Evolutionary conservation across 2,329 filamentous ascomycete genomes (phyloP), one percentile per base, ranked within the genome.

Genomic region (Coleophoma cylindrospora): DNA sequence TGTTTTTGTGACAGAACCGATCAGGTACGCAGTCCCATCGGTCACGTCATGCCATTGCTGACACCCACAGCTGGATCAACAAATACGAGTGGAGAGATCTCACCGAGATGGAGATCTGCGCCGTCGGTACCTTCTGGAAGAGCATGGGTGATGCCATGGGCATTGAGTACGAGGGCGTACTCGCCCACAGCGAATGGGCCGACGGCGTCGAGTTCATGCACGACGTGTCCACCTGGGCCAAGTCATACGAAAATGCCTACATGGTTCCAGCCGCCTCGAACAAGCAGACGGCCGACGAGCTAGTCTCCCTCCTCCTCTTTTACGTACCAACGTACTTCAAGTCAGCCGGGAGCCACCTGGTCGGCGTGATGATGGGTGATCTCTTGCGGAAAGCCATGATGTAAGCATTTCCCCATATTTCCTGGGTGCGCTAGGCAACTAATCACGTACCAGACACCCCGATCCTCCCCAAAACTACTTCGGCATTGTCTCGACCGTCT

Each of bases 111-210:
- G 88, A 91, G 65, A 65, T 72, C 10, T 87, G 84, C 54, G 86
- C 85, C 0, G 66, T 85, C 32, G 83, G 79, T 14, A 82, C 80
- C 0, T 81, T 87, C 60, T 91, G 86, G 86, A 87, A 87, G 65
- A 74, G 74, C 47, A 68, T 89, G 14, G 87, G 86, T 13, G 83
- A 89, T 57, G 79, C 80, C 47, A 86, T 91, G 80, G 76, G 74
- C 0, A 86, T 91, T 53, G 64, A 72, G 44, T 80, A 79, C 56
- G 14, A 43, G 19, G 53, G 40, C 8, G 52, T 60, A 11, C 9
- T 53, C 45, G 12, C 22, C 14, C 32, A n/a, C 32, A 65, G 61
- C 33, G 56, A 66, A 10, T 81, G 76, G 76, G 58, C 52, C 2
- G 73, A 80, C 57, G 76, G 76, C 32, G 62, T 79, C 27, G 76